Conservation (phyloP, 495 filamentous ascomycete genomes). For the Geoglossum glabrum region DNA sequence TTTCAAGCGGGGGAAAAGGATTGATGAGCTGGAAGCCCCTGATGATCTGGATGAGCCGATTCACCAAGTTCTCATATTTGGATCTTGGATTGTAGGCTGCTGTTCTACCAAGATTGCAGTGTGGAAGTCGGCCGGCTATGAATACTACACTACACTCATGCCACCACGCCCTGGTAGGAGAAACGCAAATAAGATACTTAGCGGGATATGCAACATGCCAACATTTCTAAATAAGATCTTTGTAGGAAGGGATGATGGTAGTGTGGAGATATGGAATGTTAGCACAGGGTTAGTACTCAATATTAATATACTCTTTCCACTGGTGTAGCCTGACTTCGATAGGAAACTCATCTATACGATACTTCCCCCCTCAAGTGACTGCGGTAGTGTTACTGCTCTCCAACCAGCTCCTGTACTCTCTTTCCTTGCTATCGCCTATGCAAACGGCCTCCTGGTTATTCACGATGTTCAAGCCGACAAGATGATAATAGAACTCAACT, state of each 20-base stretch:
- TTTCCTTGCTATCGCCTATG: conserved; percentile 72
- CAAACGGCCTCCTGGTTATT: conserved; percentile 54
- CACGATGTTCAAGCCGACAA: conserved; percentile 64
- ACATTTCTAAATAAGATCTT: conserved; percentile 94
- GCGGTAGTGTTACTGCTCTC: conserved; percentile 61
- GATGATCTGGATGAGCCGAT: conserved; percentile 42
- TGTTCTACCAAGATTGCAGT: conserved; percentile 58
- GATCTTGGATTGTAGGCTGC: conserved; percentile 77
- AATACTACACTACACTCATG: conserved; percentile 72
- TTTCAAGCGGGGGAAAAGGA: conserved; percentile 81
- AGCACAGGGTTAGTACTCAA: conserved; percentile 37
- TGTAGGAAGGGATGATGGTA: conserved; percentile 66
- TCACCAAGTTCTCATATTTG: conserved; percentile 60
- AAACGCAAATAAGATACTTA: conserved; percentile 31
- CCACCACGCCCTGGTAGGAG: conserved; percentile 21
- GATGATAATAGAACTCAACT: conserved; percentile 41
- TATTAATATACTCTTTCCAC: background rate
- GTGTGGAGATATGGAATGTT: conserved; percentile 91
- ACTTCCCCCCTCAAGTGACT: conserved; percentile 40
- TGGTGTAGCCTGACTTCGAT: background rate
- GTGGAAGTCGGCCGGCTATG: conserved; percentile 67
- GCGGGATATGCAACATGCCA: conserved; percentile 62
- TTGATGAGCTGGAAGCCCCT: conserved; percentile 50
- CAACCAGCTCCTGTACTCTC: conserved; percentile 66
- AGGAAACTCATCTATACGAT: conserved; percentile 67